These are phyloP conservation scores for Gaeumannomyces sp. DNA, from an alignment of 2,329 filamentous ascomycete species.

Conservation along the genomic window DNA sequence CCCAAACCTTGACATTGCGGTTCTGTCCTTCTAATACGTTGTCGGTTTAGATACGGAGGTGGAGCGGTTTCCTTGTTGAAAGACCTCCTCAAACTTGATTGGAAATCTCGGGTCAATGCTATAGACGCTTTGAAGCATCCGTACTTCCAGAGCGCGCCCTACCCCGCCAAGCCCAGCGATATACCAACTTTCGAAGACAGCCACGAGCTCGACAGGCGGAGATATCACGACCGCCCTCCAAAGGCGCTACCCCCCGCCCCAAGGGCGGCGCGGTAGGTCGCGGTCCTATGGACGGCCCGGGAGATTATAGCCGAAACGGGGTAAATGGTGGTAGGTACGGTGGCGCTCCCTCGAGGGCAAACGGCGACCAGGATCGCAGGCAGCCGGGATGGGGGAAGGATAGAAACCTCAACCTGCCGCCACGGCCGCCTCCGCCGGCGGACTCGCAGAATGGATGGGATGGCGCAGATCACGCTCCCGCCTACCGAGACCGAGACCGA, in stretches of 20 bases:
- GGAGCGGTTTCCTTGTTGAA: conserved; percentile 72
- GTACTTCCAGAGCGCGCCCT: conserved; percentile 76
- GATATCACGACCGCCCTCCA: conserved; percentile 79
- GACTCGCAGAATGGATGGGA: conserved; percentile 32
- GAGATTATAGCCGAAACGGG: conserved; percentile 44
- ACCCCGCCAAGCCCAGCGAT: conserved; percentile 76
- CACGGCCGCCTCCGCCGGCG: conserved; percentile 42
- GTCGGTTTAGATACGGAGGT: conserved; percentile 49
- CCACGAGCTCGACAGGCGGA: conserved; percentile 90
- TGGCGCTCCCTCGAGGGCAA: conserved; percentile 31
- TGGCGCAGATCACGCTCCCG: conserved; percentile 18
- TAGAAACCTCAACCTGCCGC: conserved; percentile 38
- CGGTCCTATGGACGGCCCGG: conserved; percentile 43
- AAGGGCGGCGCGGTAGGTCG: conserved; percentile 86
- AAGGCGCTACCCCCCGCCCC: conserved; percentile 76
- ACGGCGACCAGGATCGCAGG: conserved; percentile 24
- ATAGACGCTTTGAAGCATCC: conserved; percentile 88
- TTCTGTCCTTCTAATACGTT: conserved; percentile 15
- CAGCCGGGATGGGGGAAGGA: conserved; percentile 51
- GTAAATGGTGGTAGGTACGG: conserved; percentile 39
- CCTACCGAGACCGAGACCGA: not conserved
- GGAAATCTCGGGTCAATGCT: conserved; percentile 82
- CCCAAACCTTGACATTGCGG: not conserved
- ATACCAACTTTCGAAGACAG: conserved; percentile 91
- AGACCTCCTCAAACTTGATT: conserved; percentile 82